These are phyloP conservation scores for Closterium sp. DNA, from an alignment of 139 green algal genomes.

Conservation along the genomic window DNA sequence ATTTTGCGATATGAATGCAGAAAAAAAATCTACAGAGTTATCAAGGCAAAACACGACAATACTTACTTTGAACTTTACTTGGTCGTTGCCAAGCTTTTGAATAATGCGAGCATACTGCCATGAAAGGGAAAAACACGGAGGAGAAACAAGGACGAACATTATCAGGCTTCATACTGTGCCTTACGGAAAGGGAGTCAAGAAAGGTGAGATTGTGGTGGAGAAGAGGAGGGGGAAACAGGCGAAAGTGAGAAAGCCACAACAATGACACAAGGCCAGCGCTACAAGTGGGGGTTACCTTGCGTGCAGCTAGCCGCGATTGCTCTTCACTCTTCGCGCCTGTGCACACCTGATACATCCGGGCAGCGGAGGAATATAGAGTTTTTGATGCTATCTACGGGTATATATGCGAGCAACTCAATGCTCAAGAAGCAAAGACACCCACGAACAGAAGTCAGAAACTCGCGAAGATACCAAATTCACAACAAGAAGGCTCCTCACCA, in stretches of 20 bases:
- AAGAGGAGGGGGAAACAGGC: neutral
- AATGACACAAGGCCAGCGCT: neutral
- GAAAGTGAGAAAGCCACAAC: neutral
- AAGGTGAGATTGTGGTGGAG: neutral
- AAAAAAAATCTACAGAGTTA: too few relatives aligned
- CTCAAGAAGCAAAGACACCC: neutral
- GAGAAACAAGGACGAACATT: neutral
- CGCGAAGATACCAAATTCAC: neutral
- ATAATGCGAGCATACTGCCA: conserved; percentile 91
- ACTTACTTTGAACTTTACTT: conserved; percentile 79
- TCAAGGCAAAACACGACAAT: neutral
- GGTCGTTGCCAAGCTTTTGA: conserved; percentile 77
- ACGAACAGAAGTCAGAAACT: neutral
- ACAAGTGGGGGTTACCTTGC: conserved; percentile 58
- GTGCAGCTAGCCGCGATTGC: conserved; percentile 63
- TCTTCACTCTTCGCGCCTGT: conserved; percentile 90
- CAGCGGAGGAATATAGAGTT: neutral
- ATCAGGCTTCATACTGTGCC: too few relatives aligned
- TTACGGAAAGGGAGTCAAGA: too few relatives aligned
- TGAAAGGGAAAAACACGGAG: neutral
- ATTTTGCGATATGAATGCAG: too few relatives aligned
- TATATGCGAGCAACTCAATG: too few relatives aligned
- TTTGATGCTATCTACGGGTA: too few relatives aligned
- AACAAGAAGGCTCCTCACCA: conserved; percentile 68
- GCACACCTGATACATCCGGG: conserved; percentile 43